Conservation (phyloP, 371 early-diverging fungal species). For the Coemansia sp. region DNA sequence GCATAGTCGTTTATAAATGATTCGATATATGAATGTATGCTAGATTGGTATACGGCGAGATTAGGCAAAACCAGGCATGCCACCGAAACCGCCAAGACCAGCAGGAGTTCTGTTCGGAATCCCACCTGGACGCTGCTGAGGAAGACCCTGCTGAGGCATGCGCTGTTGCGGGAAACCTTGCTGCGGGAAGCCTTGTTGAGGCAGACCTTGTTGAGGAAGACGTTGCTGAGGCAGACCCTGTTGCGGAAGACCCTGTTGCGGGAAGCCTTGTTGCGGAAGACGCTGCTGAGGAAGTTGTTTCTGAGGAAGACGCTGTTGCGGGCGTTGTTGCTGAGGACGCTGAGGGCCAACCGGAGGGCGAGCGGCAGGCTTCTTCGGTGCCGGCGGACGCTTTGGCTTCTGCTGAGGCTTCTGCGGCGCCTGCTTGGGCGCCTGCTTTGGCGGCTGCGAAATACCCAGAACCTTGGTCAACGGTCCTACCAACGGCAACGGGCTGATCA, state of each 20-base stretch:
- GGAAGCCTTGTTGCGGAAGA: neutral
- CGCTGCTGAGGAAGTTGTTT: neutral
- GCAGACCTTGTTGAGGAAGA: neutral
- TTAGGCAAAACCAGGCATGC: constrained; percentile 12
- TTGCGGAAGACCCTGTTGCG: neutral
- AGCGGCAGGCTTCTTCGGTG: neutral
- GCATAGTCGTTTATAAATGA: neutral
- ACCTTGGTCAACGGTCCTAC: constrained; percentile 32
- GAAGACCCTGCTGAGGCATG: constrained; percentile 4
- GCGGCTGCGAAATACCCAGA: constrained; percentile 26
- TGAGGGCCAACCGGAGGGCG: constrained; percentile 3
- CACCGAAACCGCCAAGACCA: constrained; percentile 19
- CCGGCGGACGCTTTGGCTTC: neutral
- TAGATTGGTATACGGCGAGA: neutral
- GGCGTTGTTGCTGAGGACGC: neutral
- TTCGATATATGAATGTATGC: neutral
- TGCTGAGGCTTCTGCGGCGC: constrained; percentile 5
- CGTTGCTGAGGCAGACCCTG: neutral
- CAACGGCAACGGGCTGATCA: constrained; percentile 32
- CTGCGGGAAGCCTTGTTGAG: neutral
- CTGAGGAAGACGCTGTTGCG: constrained; percentile 2
- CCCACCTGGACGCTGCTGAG: constrained; percentile 12
- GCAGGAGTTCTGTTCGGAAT: constrained; percentile 5
- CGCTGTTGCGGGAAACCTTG: constrained; percentile 6
- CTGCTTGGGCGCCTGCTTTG: constrained; percentile 15